phyloP scores from a whole-genome alignment of 1,284 basidiomycete genomes.

The Marasmius oreades region DNA sequence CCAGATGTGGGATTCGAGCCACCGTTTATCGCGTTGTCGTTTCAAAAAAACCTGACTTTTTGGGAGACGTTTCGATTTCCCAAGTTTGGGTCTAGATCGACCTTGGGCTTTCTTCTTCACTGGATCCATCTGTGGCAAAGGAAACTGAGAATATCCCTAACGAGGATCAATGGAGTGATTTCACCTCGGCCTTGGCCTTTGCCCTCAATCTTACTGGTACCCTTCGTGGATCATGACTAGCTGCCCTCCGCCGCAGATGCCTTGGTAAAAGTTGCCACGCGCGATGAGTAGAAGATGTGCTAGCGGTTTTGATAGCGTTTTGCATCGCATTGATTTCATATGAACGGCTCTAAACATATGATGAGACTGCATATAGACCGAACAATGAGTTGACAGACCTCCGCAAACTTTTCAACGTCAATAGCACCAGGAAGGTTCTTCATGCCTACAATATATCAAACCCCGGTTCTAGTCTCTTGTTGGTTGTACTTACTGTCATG shows the following conservation, averaged over 20 bases:
- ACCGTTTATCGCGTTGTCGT: constrained; percentile 77
- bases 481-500: constrained; percentile 4
- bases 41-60: constrained; percentile 55
- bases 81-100: constrained; percentile 51
- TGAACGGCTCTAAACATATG: constrained; percentile 58
- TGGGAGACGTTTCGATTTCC: constrained; percentile 47
- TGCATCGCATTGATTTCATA: constrained; percentile 91
- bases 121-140: constrained; percentile 66
- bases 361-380: not conserved
- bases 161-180: constrained; percentile 12
- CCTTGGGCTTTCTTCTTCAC: constrained; percentile 54
- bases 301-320: constrained; percentile 75
- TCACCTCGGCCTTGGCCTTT: constrained; percentile 79
- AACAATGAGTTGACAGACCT: constrained; percentile 45
- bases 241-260: constrained; percentile 84
- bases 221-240: constrained; percentile 87
- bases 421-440: constrained; percentile 68
- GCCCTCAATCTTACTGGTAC: constrained; percentile 80
- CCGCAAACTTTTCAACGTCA: constrained; percentile 84
- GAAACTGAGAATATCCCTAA: constrained; percentile 9
- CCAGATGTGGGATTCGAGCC: constrained; percentile 94
- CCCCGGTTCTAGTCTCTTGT: not conserved
- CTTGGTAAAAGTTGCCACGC: constrained; percentile 91
- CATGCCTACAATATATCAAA: constrained; percentile 35
- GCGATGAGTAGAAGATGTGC: constrained; percentile 65